These are phyloP conservation scores for Trichophyton equinum DNA, from an alignment of 2,329 filamentous ascomycete species.

Conservation along the genomic window DNA sequence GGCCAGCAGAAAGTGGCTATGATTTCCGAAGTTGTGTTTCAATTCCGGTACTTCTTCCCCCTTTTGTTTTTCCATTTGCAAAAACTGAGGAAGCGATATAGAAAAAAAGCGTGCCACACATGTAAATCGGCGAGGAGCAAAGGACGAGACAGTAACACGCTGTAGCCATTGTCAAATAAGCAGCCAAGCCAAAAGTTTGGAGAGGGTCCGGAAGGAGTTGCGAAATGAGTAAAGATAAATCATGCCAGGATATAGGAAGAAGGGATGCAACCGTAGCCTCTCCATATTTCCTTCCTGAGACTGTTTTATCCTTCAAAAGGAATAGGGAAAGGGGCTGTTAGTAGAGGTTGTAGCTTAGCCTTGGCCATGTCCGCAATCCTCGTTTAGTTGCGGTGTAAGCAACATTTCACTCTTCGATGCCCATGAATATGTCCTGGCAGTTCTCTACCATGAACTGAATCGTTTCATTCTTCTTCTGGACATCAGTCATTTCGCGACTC, in stretches of 20 bases:
- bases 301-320: background rate
- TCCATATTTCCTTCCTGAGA: background rate
- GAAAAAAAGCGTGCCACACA: background rate
- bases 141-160: background rate
- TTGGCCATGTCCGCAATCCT: background rate
- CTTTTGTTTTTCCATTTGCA: background rate
- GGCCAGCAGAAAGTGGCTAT: background rate
- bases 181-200: background rate
- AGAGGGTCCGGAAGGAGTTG: background rate
- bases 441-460: conserved; percentile 91
- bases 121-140: background rate
- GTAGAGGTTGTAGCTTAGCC: background rate
- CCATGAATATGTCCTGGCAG: conserved; percentile 63
- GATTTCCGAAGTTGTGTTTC: background rate
- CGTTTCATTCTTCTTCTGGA: conserved; percentile 81
- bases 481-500: conserved; percentile 90
- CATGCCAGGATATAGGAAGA: background rate
- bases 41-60: background rate
- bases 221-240: background rate
- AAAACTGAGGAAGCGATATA: background rate
- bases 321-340: background rate
- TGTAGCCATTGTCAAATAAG: background rate
- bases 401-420: conserved; percentile 9
- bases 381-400: background rate
- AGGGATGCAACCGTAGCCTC: background rate